Base-by-base conservation (phyloP, 2,329 filamentous ascomycete genomes). In the Sordariomycetes sp. region DNA sequence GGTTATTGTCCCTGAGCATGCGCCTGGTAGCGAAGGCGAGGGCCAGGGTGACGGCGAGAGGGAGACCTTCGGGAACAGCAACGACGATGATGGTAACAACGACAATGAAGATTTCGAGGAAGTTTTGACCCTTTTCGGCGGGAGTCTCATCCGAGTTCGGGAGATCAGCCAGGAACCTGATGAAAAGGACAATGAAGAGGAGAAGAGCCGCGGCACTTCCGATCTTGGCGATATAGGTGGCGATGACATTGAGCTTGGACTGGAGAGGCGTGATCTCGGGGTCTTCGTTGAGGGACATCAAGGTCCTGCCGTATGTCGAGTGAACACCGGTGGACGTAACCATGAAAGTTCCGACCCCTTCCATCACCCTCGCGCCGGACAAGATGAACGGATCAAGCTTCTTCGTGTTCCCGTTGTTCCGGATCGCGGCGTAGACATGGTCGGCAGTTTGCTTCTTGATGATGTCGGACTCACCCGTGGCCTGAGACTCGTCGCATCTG, bases 321-420 rank as follows among this genome's bases (percentile, higher is more conserved):
- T 88, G 83, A 37, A 87, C 74, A 59, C 88, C 88, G 35, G 87
- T 87, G 18, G 85, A 87, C 1, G 88, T 90, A 60, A 86, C 83
- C 70, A 91, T 76, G 65, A 84, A 91, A 1, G 85, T 89, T 14
- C 88, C 88, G 10, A 90, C 81, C 52, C 88, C 88, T 67, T 90
- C 87, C 72, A 90, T 86, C 59, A 90, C 86, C 61, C 87, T 87
- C 57, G 85, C 80, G 35, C 88, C 92, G 34, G 91, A 96, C 64
- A 96, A 89, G 65, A 97, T 89, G 64, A 92, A 90, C 0, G 88
- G 88, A 62, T 92, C 88, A 71, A 90, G 79, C 70, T 90, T 90
- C 73, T 82, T 86, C 25, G 86, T 75, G 53, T 76, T 77, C 50
- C 86, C 80, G 63, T 82, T 76, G 62, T 81, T 83, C 64, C 88